Evolutionary conservation across 495 filamentous ascomycete species (phyloP).

Genomic region (Hypoxylon cercidicola): DNA sequence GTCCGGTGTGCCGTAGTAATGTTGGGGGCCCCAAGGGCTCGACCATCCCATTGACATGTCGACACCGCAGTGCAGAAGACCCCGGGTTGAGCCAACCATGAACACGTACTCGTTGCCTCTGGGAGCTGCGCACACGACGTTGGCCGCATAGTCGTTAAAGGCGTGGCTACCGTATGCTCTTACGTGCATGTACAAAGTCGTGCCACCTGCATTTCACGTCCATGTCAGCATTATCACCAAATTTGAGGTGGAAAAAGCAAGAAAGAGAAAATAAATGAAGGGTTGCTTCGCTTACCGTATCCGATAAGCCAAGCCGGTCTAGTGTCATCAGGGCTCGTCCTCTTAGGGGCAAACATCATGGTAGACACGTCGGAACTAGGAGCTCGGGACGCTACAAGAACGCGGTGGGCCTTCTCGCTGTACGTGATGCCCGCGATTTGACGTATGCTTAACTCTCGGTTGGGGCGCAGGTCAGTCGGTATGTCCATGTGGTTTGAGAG

Average conservation of each 20-base stretch:
- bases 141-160: slow-evolving; percentile 10
- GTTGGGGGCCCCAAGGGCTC: neutral
- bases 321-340: slow-evolving; percentile 1
- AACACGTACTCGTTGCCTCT: slow-evolving; percentile 33
- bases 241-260: neutral
- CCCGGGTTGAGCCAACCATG: slow-evolving; percentile 47
- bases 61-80: slow-evolving; percentile 32
- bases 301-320: slow-evolving; percentile 33
- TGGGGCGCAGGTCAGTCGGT: neutral
- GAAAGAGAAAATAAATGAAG: neutral
- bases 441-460: neutral
- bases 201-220: neutral
- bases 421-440: slow-evolving; percentile 46
- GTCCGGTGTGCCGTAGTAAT: neutral
- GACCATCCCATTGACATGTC: slow-evolving; percentile 3
- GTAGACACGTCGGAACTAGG: slow-evolving; percentile 3
- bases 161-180: neutral
- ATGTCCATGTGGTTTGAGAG: slow-evolving; percentile 5
- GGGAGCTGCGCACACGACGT: slow-evolving; percentile 37
- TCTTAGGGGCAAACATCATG: slow-evolving; percentile 20
- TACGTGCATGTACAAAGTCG: neutral
- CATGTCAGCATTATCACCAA: neutral
- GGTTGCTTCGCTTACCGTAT: slow-evolving; percentile 6
- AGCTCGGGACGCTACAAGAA: slow-evolving; percentile 44
- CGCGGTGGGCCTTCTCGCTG: slow-evolving; percentile 34